phyloP scores from a whole-genome alignment of 305 asterid species.

The Lippia alba region DNA sequence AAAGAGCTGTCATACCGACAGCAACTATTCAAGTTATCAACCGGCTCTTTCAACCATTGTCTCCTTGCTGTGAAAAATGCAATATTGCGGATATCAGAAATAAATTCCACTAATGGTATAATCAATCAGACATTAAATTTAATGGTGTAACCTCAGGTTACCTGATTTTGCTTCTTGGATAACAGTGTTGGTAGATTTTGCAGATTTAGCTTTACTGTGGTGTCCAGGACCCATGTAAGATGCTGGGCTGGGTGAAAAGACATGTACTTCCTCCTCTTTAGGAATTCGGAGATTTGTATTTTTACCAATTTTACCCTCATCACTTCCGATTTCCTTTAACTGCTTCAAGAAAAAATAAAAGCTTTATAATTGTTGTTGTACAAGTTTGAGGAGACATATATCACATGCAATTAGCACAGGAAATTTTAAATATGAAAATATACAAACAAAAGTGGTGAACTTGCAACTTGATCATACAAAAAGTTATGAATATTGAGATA shows the following conservation, averaged over 20 bases:
- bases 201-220: slow-evolving; percentile 43
- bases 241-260: slow-evolving; percentile 33
- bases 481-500: no score
- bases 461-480: no score
- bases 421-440: background rate
- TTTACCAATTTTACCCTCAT: slow-evolving; percentile 33
- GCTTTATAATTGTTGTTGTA: slow-evolving; percentile 13
- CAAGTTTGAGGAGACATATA: slow-evolving; percentile 22
- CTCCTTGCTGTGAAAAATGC: slow-evolving; percentile 30
- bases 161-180: slow-evolving; percentile 54
- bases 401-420: slow-evolving; percentile 12
- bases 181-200: slow-evolving; percentile 45
- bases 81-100: slow-evolving; percentile 34
- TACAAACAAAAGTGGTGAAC: no score
- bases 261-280: slow-evolving; percentile 35
- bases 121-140: slow-evolving; percentile 26
- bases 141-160: slow-evolving; percentile 27
- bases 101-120: slow-evolving; percentile 23
- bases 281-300: slow-evolving; percentile 37
- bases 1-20: slow-evolving; percentile 85
- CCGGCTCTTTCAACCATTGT: slow-evolving; percentile 41
- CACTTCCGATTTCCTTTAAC: slow-evolving; percentile 37
- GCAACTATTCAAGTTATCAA: slow-evolving; percentile 47
- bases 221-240: slow-evolving; percentile 37
- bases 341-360: slow-evolving; percentile 42